Percentiles rank a stretch among this genome's conserved stretches.
phyloP scores from a whole-genome alignment of 257 asterid genomes.

The Jaltomata sinuosa region DNA sequence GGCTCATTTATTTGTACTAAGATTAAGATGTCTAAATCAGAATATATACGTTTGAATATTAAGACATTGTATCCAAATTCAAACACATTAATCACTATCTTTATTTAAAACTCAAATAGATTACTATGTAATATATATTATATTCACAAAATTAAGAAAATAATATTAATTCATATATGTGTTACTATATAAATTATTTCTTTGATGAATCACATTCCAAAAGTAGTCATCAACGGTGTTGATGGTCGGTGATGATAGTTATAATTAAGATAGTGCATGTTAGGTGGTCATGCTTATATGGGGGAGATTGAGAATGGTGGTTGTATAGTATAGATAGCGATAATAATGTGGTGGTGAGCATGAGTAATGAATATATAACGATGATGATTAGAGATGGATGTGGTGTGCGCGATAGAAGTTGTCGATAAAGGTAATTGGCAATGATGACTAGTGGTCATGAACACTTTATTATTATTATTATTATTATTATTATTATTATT shows the following conservation, averaged over 20 bases:
- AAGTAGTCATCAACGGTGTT: not conserved
- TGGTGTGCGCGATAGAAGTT: not conserved
- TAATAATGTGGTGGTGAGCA: not conserved
- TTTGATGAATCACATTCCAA: not conserved
- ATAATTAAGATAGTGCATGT: no score
- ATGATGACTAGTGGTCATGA: not conserved
- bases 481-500: no score
- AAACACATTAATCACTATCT: no score
- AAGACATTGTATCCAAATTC: not conserved
- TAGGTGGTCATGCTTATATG: not conserved
- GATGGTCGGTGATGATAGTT: not conserved
- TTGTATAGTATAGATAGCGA: no score
- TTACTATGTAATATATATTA: not conserved
- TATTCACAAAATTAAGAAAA: not conserved
- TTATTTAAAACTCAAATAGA: no score
- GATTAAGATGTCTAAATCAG: not conserved
- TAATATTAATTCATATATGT: not conserved
- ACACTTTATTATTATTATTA: no score
- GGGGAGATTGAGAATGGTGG: not conserved
- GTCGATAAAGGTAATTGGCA: not conserved
- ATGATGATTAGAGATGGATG: not conserved
- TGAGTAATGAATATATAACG: no score
- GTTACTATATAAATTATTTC: not conserved
- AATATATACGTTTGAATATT: not conserved
- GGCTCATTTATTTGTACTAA: no score